A percentile compares a stretch with the other conserved stretches of the same genome.
phyloP scores from a whole-genome alignment of 225 moss, liverwort and hornwort genomes.

The Marchantia polymorpha region DNA sequence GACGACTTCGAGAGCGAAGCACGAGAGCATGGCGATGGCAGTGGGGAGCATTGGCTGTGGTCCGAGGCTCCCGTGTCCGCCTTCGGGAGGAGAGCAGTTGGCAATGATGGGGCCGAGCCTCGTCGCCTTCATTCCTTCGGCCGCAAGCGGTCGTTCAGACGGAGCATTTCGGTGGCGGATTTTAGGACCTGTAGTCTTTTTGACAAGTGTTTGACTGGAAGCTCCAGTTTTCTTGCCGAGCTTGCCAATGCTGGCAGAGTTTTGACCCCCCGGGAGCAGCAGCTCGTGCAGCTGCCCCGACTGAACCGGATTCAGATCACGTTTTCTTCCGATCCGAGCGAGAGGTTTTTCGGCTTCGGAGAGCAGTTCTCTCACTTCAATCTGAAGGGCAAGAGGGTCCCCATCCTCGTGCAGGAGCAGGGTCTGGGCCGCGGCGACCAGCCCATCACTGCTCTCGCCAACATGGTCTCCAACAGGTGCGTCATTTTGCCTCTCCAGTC shows the following conservation, averaged over 20 bases:
- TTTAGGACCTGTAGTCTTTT: constrained; percentile 12
- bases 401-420: constrained; percentile 87
- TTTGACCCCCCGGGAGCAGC: constrained; percentile 16
- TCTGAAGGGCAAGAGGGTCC: constrained; percentile 71
- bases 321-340: constrained; percentile 49
- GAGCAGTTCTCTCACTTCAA: constrained; percentile 83
- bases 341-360: constrained; percentile 87
- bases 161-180: constrained; percentile 21
- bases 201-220: constrained; percentile 10
- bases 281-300: constrained; percentile 30
- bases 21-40: neutral
- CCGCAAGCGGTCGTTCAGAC: neutral
- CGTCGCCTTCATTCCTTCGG: too few relatives aligned
- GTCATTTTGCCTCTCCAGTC: neutral
- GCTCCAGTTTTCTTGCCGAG: constrained; percentile 13
- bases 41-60: constrained; percentile 34
- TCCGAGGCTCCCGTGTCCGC: constrained; percentile 39
- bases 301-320: constrained; percentile 70
- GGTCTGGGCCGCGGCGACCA: constrained; percentile 85
- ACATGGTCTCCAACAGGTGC: constrained; percentile 73
- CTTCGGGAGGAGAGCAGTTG: neutral
- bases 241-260: constrained; percentile 12
- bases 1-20: neutral
- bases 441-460: constrained; percentile 82
- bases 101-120: neutral